These are phyloP conservation scores for Cryptococcus sp. DNA, from an alignment of 1,284 basidiomycete species.

Conservation along the genomic window DNA sequence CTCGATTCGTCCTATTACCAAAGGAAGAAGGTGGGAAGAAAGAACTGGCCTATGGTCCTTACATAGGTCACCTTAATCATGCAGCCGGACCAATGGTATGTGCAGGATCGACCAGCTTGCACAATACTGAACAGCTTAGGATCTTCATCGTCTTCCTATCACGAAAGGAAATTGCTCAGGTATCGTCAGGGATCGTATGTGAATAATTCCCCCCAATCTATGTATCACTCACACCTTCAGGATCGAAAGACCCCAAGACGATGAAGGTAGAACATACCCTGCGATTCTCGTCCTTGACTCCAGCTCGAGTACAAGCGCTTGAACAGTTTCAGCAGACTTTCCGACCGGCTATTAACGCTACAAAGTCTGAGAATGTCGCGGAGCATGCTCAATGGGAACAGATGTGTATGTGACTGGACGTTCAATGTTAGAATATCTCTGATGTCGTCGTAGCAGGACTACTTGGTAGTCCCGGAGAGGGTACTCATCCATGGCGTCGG, in stretches of 20 bases:
- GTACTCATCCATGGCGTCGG: constrained; percentile 13
- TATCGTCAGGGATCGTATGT: constrained; percentile 2
- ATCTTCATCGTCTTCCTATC: constrained; percentile 12
- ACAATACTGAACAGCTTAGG: constrained; percentile 1
- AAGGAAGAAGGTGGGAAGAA: constrained; percentile 3
- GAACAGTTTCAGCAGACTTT: constrained; percentile 3
- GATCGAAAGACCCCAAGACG: constrained; percentile 6
- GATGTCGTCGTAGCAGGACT: constrained; percentile 6
- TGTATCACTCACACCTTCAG: neutral
- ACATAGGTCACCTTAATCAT: constrained; percentile 9
- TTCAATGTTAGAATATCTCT: neutral
- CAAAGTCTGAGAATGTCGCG: constrained; percentile 1
- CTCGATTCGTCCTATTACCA: constrained; percentile 6
- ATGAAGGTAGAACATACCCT: constrained; percentile 13
- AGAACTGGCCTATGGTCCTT: constrained; percentile 18
- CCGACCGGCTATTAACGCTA: constrained; percentile 5
- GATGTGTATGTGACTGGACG: constrained; percentile 1
- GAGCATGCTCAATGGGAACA: constrained; percentile 15
- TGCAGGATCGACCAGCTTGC: neutral
- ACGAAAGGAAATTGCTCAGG: constrained; percentile 5
- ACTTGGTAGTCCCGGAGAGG: constrained; percentile 9
- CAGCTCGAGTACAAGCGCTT: constrained; percentile 10
- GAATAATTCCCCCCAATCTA: no score
- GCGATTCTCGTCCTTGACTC: constrained; percentile 14
- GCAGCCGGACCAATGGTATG: constrained; percentile 18